A percentile compares a stretch with the other conserved stretches of the same genome.
These are phyloP conservation scores for Colletotrichum camelliae DNA, from an alignment of 2,329 filamentous ascomycete genomes.

Conservation along the genomic window DNA sequence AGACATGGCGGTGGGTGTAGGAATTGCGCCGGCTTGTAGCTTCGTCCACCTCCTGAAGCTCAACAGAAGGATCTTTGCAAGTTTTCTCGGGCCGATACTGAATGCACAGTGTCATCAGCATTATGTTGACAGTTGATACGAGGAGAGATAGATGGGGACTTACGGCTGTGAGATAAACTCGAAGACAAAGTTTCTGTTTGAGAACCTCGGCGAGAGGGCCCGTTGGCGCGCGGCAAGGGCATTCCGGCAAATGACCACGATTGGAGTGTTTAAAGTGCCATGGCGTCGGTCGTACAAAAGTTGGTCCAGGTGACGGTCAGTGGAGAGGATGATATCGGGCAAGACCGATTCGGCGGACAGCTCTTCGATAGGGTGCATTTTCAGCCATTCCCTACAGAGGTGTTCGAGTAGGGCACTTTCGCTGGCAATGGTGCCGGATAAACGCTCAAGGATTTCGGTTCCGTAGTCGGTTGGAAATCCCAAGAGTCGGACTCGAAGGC, in stretches of 20 bases:
- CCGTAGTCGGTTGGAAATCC: constrained; percentile 19
- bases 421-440: background rate
- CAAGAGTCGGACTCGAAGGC: constrained; percentile 32
- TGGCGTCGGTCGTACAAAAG: background rate
- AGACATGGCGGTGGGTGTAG: background rate
- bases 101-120: rapidly evolving
- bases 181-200: constrained; percentile 27
- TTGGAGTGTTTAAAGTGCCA: background rate
- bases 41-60: constrained; percentile 31
- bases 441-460: background rate
- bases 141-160: constrained; percentile 2
- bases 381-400: constrained; percentile 39
- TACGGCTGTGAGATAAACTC: constrained; percentile 45
- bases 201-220: constrained; percentile 20
- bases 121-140: rapidly evolving
- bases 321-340: constrained; percentile 32
- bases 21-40: background rate
- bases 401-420: constrained; percentile 23
- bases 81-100: constrained; percentile 41
- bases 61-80: constrained; percentile 35
- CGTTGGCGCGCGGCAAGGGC: constrained; percentile 31
- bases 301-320: constrained; percentile 1
- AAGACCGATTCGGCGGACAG: constrained; percentile 2
- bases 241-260: constrained; percentile 37
- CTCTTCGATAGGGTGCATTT: constrained; percentile 29